These are phyloP conservation scores for Zasmidium angulare DNA, from an alignment of 2,329 filamentous ascomycete species.

Conservation along the genomic window DNA sequence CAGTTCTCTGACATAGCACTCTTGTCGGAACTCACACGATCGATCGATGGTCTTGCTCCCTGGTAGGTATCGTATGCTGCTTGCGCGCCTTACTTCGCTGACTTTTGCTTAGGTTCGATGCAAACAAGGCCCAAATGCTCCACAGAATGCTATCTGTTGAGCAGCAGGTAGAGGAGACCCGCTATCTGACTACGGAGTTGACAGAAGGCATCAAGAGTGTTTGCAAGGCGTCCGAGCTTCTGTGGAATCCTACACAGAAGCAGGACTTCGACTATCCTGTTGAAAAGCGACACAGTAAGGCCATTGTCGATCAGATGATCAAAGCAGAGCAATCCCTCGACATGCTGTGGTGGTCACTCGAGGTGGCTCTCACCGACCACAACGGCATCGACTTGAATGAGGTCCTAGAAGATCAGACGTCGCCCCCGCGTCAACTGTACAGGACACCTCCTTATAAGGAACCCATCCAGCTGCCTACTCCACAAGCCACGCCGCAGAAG, in stretches of 20 bases:
- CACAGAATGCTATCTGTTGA: neutral
- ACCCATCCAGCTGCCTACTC: conserved; percentile 20
- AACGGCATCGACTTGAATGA: conserved; percentile 19
- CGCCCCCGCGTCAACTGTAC: conserved; percentile 38
- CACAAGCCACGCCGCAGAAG: conserved; percentile 2
- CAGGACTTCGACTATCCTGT: conserved; percentile 50
- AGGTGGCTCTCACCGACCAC: conserved; percentile 12
- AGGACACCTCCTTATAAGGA: conserved; percentile 54
- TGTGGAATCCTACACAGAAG: conserved; percentile 13
- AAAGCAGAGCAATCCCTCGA: conserved; percentile 52
- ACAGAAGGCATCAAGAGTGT: conserved; percentile 4
- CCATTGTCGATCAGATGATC: conserved; percentile 47
- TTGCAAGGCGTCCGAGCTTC: neutral
- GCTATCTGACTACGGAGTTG: conserved; percentile 6
- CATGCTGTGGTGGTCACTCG: conserved; percentile 42
- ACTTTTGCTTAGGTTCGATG: conserved; percentile 11
- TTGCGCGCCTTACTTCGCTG: neutral
- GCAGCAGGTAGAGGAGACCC: conserved; percentile 2
- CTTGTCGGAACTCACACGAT: conserved; percentile 22
- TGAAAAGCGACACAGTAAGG: conserved; percentile 48
- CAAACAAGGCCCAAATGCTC: conserved; percentile 8
- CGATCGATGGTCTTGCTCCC: conserved; percentile 2
- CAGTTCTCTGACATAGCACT: conserved; percentile 31
- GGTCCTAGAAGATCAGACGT: conserved; percentile 30
- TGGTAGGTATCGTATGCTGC: neutral